These are phyloP conservation scores for Oryza glaberrima DNA, from an alignment of 176 grass and related monocot genomes.

Conservation along the genomic window DNA sequence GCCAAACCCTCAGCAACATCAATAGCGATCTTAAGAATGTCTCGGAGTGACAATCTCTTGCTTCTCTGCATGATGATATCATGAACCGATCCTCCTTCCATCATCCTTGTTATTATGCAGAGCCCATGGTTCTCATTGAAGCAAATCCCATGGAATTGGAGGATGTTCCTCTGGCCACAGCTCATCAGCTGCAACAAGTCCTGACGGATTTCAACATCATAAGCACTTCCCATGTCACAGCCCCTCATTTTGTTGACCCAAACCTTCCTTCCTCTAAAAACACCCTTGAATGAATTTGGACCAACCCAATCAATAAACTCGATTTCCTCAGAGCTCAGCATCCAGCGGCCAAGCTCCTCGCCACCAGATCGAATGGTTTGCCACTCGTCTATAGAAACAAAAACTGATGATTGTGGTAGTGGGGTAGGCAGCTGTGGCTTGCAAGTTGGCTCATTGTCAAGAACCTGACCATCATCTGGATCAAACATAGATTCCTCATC, in stretches of 20 bases:
- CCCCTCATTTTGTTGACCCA: constrained; percentile 97
- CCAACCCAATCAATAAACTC: constrained; percentile 83
- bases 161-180: constrained; percentile 90
- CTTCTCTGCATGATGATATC: constrained; percentile 72
- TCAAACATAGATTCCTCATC: constrained; percentile 87
- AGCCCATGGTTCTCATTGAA: constrained; percentile 81
- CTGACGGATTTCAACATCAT: constrained; percentile 87
- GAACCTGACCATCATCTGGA: constrained; percentile 62
- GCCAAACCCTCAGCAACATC: constrained; percentile 82
- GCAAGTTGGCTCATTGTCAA: constrained; percentile 60
- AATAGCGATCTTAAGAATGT: constrained; percentile 68
- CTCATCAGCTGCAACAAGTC: constrained; percentile 97
- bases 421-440: constrained; percentile 64
- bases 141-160: constrained; percentile 91
- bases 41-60: constrained; percentile 66
- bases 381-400: constrained; percentile 97
- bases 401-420: constrained; percentile 82
- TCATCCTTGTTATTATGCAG: constrained; percentile 85
- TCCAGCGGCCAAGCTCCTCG: constrained; percentile 78
- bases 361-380: constrained; percentile 88
- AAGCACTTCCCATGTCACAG: constrained; percentile 85
- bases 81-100: constrained; percentile 90
- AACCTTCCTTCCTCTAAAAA: constrained; percentile 72
- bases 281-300: constrained; percentile 72
- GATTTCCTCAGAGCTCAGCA: constrained; percentile 81